Conservation (phyloP, 257 asterid genomes). For the Asclepias syriaca region DNA sequence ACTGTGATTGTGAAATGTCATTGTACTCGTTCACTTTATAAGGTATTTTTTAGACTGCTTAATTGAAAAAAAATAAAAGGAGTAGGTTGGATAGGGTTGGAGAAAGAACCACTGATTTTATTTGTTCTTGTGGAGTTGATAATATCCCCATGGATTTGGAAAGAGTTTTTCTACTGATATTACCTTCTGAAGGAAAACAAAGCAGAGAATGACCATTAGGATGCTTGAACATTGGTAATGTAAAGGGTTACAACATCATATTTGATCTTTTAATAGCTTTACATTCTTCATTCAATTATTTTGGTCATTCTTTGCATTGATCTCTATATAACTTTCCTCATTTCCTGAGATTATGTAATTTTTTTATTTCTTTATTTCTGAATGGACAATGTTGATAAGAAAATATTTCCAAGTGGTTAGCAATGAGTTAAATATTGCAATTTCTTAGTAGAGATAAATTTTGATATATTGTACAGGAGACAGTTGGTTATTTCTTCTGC, state of each 20-base stretch:
- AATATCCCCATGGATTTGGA: too few relatives aligned
- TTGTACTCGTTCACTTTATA: neutral
- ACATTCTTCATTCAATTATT: neutral
- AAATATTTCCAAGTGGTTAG: neutral
- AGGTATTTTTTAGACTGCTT: neutral
- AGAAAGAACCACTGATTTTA: neutral
- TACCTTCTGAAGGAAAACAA: neutral
- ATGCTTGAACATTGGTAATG: neutral
- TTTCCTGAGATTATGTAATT: neutral
- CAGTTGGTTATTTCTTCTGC: constrained; percentile 86
- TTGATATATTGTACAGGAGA: constrained; percentile 51
- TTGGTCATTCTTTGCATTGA: neutral
- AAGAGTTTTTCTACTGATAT: neutral
- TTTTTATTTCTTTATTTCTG: too few relatives aligned
- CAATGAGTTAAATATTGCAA: neutral
- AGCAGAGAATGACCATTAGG: neutral
- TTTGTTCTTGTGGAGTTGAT: neutral
- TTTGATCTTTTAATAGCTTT: neutral
- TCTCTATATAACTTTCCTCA: neutral
- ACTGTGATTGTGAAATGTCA: neutral
- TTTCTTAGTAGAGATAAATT: neutral
- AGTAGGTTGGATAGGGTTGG: neutral
- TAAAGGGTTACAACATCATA: neutral
- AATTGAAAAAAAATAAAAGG: neutral
- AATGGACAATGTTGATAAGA: neutral